Percentiles rank a stretch among this genome's conserved stretches.
Evolutionary conservation across 2,329 filamentous ascomycete species (phyloP).

Genomic region (Cladosporium sphaerospermum): DNA sequence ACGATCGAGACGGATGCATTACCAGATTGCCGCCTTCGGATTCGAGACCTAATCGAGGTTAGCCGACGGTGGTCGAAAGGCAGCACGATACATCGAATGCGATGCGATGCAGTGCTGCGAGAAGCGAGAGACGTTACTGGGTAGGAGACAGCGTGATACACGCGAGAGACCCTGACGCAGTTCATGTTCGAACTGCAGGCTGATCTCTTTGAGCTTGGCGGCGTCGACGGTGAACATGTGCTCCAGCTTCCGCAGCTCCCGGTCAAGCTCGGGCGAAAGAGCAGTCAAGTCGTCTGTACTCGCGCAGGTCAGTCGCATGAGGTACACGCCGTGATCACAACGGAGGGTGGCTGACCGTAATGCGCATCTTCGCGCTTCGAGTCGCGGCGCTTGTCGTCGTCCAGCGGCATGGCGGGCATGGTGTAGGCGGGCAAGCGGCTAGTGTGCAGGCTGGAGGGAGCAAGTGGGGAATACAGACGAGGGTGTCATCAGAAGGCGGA

Average conservation of each 20-base stretch:
- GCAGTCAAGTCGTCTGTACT: constrained; percentile 3
- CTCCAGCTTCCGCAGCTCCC: constrained; percentile 74
- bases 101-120: neutral
- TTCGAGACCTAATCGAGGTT: constrained; percentile 54
- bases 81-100: neutral
- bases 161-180: constrained; percentile 60
- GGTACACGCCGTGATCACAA: neutral
- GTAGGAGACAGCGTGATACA: constrained; percentile 7
- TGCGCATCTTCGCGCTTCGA: constrained; percentile 12
- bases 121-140: constrained; percentile 11
- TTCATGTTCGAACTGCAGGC: constrained; percentile 76
- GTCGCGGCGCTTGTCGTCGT: constrained; percentile 11
- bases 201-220: constrained; percentile 76
- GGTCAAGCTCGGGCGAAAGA: constrained; percentile 51
- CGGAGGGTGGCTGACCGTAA: neutral
- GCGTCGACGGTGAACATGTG: constrained; percentile 68
- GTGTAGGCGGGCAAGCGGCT: neutral
- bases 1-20: constrained; percentile 33
- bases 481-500: neutral
- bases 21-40: constrained; percentile 86
- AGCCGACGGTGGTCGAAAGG: neutral
- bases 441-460: neutral
- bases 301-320: neutral
- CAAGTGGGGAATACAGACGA: neutral
- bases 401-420: constrained; percentile 9